A percentile compares a stretch with the other conserved stretches of the same genome.
Conservation (phyloP, 257 asterid species). For the Osmanthus fragrans region DNA sequence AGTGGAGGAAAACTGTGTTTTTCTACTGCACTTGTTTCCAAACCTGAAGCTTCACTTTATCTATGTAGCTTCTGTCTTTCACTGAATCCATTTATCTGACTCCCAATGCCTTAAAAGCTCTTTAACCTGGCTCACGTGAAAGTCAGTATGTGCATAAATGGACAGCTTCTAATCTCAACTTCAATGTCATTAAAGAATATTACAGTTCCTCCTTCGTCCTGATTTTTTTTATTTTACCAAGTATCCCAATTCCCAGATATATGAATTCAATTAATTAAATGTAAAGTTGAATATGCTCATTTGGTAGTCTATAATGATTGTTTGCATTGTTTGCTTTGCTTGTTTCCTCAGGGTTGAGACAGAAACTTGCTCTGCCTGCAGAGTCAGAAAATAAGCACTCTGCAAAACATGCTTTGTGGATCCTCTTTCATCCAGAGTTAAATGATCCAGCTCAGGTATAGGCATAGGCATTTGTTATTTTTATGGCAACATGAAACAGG, state of each 20-base stretch:
- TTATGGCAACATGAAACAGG: background rate
- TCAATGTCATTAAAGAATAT: background rate
- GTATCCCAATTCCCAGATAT: background rate
- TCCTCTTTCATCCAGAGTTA: background rate
- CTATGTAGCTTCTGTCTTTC: background rate
- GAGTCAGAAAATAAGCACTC: background rate
- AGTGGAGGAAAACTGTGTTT: background rate
- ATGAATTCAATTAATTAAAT: background rate
- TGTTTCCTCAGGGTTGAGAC: background rate
- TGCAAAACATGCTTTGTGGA: background rate
- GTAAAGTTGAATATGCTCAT: background rate
- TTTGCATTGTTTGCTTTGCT: background rate
- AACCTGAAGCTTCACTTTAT: background rate
- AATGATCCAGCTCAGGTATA: background rate
- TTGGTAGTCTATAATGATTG: background rate
- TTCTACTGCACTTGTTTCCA: background rate
- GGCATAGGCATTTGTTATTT: background rate
- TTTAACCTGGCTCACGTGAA: background rate
- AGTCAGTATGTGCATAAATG: background rate
- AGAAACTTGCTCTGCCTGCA: background rate
- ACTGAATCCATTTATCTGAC: background rate
- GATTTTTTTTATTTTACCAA: background rate
- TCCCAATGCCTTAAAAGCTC: background rate
- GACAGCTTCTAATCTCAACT: background rate
- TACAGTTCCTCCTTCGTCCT: background rate